Evolutionary conservation across 2,329 filamentous ascomycete genomes (phyloP), one percentile per base, ranked within the genome.

Genomic region (Colletotrichum shisoi): DNA sequence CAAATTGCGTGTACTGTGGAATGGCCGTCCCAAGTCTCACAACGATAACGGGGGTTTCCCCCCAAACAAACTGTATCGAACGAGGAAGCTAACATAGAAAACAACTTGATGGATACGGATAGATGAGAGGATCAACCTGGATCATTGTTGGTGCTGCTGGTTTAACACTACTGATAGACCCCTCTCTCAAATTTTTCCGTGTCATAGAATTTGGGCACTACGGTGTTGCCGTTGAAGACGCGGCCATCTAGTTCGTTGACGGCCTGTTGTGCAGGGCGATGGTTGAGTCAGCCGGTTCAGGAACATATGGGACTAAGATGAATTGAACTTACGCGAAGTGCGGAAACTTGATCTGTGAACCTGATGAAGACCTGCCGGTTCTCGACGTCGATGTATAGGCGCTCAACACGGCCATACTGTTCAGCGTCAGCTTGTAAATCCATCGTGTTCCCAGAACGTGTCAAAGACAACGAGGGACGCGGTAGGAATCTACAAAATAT

Each of bases 211-310:
- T 85, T 86, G 0, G 94, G 92, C n/a, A 83, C 81, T 64, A 98
- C 96, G 12, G 84, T 83, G 76, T 96, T 96, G 4, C 92, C 94
- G 71, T 93, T 94, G 77, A 98, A 98, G 17, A 93, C 85, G 60
- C 93, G 88, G 17, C 93, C 93, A 73, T 97, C 89, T 46, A 97
- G 86, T 12, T 93, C 93, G 75, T 95, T 96, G 57, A 98, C 92
- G 58, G 94, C 94, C 90, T 94, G 63, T 46, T 19, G 2, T 15
- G 2, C 1, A 15, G 7, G 3, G 3, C 17, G 8, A 34, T 34
- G 31, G 31, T 4, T 37, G 1, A 48, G 46, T 37, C 21, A 17
- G 48, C 31, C 31, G 7, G 31, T 34, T 52, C 51, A 59, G 45
- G 4, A 3, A 44, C 40, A 49, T 17, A 46, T 31, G 3, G 39